Evolutionary conservation across 768 basidiomycete species (phyloP).

Genomic region (Boletales sp.): DNA sequence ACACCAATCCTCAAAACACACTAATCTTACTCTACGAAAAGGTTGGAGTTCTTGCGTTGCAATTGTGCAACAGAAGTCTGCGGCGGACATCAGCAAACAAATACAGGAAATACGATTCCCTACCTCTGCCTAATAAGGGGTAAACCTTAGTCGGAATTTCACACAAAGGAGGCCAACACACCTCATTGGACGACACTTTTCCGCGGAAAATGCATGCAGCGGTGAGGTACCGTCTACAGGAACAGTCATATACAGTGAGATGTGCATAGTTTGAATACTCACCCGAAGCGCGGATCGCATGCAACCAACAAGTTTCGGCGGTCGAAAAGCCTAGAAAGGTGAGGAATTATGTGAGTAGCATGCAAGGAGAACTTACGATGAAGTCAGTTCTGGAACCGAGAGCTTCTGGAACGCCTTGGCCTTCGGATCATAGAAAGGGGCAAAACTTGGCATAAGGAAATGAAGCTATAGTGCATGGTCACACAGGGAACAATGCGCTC

Average conservation of each 20-base stretch:
- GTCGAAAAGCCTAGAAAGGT: conserved; percentile 62
- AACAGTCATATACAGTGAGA: neutral
- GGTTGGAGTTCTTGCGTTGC: conserved; percentile 68
- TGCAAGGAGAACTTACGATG: conserved; percentile 48
- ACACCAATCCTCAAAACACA: neutral
- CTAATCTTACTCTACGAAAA: conserved; percentile 71
- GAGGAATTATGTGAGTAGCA: neutral
- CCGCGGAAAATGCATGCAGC: conserved; percentile 88
- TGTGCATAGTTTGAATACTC: conserved; percentile 1
- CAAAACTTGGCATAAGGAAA: conserved; percentile 95
- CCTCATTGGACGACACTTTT: conserved; percentile 75
- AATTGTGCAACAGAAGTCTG: conserved; percentile 71
- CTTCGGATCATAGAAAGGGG: conserved; percentile 76
- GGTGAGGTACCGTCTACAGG: conserved; percentile 73
- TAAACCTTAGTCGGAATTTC: neutral
- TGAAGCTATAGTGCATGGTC: conserved; percentile 59
- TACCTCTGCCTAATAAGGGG: conserved; percentile 48
- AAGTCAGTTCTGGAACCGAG: conserved; percentile 67
- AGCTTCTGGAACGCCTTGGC: conserved; percentile 56
- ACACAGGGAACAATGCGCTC: neutral
- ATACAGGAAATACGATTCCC: conserved; percentile 16
- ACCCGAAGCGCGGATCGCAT: conserved; percentile 78
- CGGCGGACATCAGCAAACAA: conserved; percentile 5
- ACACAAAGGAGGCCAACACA: conserved; percentile 33
- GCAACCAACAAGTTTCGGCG: conserved; percentile 78